phyloP scores from a whole-genome alignment of 495 filamentous ascomycete species.

The Bacidia gigantensis region DNA sequence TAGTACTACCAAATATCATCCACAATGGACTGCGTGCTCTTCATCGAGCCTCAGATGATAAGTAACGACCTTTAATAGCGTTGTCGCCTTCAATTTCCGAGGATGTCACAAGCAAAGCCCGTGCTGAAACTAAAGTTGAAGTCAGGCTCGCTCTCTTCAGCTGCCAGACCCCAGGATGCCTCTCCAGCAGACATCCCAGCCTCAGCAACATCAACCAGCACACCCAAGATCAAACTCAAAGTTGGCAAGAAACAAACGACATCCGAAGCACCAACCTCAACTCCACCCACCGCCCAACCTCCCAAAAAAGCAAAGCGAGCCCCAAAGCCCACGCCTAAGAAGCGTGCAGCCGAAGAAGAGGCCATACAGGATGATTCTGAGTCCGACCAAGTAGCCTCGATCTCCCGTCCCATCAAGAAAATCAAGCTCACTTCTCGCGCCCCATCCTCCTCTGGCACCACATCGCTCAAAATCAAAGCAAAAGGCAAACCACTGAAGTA shows the following conservation, averaged over 20 bases:
- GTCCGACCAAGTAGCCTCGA: constrained; percentile 5
- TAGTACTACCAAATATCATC: neutral
- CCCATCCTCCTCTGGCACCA: constrained; percentile 16
- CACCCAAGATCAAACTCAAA: constrained; percentile 39
- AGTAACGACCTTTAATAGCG: too few relatives aligned
- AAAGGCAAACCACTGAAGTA: constrained; percentile 50
- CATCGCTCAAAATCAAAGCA: constrained; percentile 39
- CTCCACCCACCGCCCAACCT: constrained; percentile 18
- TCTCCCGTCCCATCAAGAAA: constrained; percentile 28
- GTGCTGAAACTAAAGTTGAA: constrained; percentile 34
- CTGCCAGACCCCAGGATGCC: constrained; percentile 18
- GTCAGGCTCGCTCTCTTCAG: constrained; percentile 29
- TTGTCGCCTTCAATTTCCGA: too few relatives aligned
- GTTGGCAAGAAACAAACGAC: constrained; percentile 26
- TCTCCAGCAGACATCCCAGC: constrained; percentile 16
- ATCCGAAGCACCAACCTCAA: constrained; percentile 7
- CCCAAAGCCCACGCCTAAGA: constrained; percentile 21
- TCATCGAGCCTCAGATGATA: too few relatives aligned
- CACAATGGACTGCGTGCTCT: too few relatives aligned
- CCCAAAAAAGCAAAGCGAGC: constrained; percentile 24
- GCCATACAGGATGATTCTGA: constrained; percentile 8
- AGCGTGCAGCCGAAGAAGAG: constrained; percentile 15
- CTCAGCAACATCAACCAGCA: constrained; percentile 21
- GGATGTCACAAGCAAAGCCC: constrained; percentile 31
- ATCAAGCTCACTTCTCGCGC: constrained; percentile 26